phyloP scores from a whole-genome alignment of 208 protist genomes.

The Crithidia fasciculata region DNA sequence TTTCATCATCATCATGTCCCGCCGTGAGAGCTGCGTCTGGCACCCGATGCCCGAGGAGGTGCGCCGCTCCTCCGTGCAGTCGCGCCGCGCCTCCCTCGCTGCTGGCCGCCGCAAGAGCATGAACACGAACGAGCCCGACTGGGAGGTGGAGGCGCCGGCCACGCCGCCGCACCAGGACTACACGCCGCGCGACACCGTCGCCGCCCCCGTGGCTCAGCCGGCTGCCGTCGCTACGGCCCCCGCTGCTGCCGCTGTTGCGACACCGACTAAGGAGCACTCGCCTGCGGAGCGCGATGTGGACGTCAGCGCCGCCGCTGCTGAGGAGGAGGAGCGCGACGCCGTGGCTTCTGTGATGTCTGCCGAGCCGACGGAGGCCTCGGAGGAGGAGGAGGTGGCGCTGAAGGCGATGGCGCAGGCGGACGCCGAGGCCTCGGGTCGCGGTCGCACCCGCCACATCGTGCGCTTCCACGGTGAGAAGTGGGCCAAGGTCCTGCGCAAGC shows the following conservation, averaged over 20 bases:
- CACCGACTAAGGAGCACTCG: slow-evolving; percentile 3
- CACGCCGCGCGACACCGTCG: slow-evolving; percentile 22
- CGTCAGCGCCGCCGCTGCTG: slow-evolving; percentile 5
- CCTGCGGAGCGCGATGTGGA: slow-evolving; percentile 11
- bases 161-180: slow-evolving; percentile 32
- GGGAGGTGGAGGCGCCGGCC: slow-evolving; percentile 51
- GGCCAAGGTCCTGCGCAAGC: slow-evolving; percentile 33
- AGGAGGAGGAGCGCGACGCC: slow-evolving; percentile 11
- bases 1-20: slow-evolving; percentile 34
- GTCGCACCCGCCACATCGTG: slow-evolving; percentile 55
- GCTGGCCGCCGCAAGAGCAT: slow-evolving; percentile 44
- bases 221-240: slow-evolving; percentile 1
- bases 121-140: slow-evolving; percentile 39
- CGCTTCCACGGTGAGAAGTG: slow-evolving; percentile 65
- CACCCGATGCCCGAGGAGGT: slow-evolving; percentile 71
- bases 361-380: slow-evolving; percentile 17
- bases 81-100: slow-evolving; percentile 52
- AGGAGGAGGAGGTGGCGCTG: slow-evolving; percentile 21
- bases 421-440: slow-evolving; percentile 9
- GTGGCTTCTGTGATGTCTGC: slow-evolving; percentile 10
- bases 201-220: neutral
- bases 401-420: slow-evolving; percentile 2
- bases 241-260: neutral
- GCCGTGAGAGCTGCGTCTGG: slow-evolving; percentile 59
- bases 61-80: slow-evolving; percentile 49